These are phyloP conservation scores for Phaeosphaeria sp. DNA, from an alignment of 2,329 filamentous ascomycete species.

Conservation along the genomic window DNA sequence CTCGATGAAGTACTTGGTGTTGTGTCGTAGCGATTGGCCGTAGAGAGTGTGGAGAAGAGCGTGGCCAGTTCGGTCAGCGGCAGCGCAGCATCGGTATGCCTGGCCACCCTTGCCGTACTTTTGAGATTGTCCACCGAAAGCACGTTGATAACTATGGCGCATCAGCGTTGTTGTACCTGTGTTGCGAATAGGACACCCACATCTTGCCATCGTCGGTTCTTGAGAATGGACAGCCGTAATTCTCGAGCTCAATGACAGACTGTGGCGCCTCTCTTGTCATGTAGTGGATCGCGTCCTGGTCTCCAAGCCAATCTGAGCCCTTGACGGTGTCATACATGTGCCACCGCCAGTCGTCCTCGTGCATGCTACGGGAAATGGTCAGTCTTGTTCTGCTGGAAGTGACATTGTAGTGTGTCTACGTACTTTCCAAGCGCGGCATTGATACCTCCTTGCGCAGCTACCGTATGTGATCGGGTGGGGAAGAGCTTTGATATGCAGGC, in stretches of 20 bases:
- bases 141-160: slow-evolving; percentile 81
- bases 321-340: slow-evolving; percentile 99
- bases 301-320: slow-evolving; percentile 95
- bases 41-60: slow-evolving; percentile 98
- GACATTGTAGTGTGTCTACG: slow-evolving; percentile 20
- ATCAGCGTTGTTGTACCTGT: slow-evolving; percentile 10
- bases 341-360: slow-evolving; percentile 98
- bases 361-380: slow-evolving; percentile 66
- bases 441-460: slow-evolving; percentile 79
- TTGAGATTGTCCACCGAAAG: slow-evolving; percentile 96
- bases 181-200: slow-evolving; percentile 49
- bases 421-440: slow-evolving; percentile 84
- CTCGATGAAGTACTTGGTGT: slow-evolving; percentile 99
- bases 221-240: slow-evolving; percentile 96
- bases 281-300: slow-evolving; percentile 98
- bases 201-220: slow-evolving; percentile 97
- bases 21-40: slow-evolving; percentile 94
- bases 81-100: slow-evolving; percentile 96
- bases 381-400: slow-evolving; percentile 15
- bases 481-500: slow-evolving; percentile 87
- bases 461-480: slow-evolving; percentile 84
- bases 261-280: slow-evolving; percentile 95
- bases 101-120: slow-evolving; percentile 96
- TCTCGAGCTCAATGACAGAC: slow-evolving; percentile 92
- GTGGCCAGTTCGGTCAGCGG: slow-evolving; percentile 95